Conservation (phyloP, 1,139 yeast species). For the Candida labiduridarum region DNA sequence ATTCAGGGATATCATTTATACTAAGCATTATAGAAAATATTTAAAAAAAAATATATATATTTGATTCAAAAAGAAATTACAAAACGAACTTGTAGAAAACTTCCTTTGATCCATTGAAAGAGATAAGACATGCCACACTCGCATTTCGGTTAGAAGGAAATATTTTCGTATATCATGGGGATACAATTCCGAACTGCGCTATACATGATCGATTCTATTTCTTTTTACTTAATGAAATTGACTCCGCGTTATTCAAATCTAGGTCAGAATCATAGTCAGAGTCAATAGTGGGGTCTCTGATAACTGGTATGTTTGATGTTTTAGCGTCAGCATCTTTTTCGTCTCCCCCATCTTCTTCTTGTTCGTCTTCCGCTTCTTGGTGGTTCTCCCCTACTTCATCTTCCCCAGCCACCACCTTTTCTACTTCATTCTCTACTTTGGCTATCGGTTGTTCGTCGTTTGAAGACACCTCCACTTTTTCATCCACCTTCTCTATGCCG, state of each 20-base stretch:
- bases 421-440: slow-evolving; percentile 11
- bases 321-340: neutral
- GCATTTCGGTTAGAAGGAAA: slow-evolving; percentile 10
- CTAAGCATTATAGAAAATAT: neutral
- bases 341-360: slow-evolving; percentile 9
- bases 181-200: no score
- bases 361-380: slow-evolving; percentile 12
- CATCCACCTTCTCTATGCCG: slow-evolving; percentile 2
- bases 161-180: neutral
- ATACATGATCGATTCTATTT: neutral
- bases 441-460: slow-evolving; percentile 3
- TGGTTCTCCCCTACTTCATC: slow-evolving; percentile 8
- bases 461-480: neutral
- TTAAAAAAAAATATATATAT: neutral
- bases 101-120: slow-evolving; percentile 4
- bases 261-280: slow-evolving; percentile 31
- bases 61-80: no score
- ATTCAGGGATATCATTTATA: slow-evolving; percentile 1
- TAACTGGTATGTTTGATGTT: neutral
- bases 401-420: neutral
- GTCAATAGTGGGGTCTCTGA: slow-evolving; percentile 27
- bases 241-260: slow-evolving; percentile 22
- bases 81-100: neutral
- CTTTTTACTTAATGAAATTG: slow-evolving; percentile 7
- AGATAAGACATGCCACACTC: slow-evolving; percentile 11